Conservation (phyloP, 1,284 basidiomycete genomes). For the Marasmius sp. region DNA sequence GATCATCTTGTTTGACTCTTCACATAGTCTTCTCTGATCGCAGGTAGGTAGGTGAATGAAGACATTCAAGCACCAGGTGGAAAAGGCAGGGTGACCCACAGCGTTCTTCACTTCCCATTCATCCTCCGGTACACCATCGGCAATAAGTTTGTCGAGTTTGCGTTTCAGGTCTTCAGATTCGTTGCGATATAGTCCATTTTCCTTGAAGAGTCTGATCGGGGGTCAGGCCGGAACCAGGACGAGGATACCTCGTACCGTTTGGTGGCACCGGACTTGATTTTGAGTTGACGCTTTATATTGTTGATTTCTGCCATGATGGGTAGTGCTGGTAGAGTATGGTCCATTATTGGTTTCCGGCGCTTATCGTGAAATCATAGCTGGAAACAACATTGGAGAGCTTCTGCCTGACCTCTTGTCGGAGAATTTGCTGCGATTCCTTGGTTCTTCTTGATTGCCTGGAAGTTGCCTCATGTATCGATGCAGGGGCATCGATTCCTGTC, state of each 20-base stretch:
- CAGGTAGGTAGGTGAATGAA: background rate
- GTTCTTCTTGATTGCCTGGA: background rate
- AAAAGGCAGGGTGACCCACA: conserved; percentile 48
- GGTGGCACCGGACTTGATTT: conserved; percentile 76
- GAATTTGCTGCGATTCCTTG: background rate
- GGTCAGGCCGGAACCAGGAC: too few relatives aligned
- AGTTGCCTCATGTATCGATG: too few relatives aligned
- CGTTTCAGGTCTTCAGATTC: conserved; percentile 63
- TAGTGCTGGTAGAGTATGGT: conserved; percentile 2
- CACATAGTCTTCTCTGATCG: conserved; percentile 65
- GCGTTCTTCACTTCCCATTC: conserved; percentile 82
- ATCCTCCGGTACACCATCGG: conserved; percentile 53
- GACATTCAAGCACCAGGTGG: background rate
- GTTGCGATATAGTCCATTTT: conserved; percentile 66
- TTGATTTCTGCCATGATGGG: conserved; percentile 46
- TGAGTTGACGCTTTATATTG: conserved; percentile 64
- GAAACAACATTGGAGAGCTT: background rate
- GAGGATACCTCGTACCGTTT: conserved; percentile 56
- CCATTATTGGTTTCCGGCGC: background rate
- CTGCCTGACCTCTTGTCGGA: too few relatives aligned
- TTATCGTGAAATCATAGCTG: background rate
- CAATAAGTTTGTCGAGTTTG: conserved; percentile 64
- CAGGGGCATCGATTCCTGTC: too few relatives aligned
- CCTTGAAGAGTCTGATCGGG: conserved; percentile 64
- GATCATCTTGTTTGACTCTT: conserved; percentile 84